Evolutionary conservation across 306 rosid species (phyloP).

Genomic region (Neltuma alba): DNA sequence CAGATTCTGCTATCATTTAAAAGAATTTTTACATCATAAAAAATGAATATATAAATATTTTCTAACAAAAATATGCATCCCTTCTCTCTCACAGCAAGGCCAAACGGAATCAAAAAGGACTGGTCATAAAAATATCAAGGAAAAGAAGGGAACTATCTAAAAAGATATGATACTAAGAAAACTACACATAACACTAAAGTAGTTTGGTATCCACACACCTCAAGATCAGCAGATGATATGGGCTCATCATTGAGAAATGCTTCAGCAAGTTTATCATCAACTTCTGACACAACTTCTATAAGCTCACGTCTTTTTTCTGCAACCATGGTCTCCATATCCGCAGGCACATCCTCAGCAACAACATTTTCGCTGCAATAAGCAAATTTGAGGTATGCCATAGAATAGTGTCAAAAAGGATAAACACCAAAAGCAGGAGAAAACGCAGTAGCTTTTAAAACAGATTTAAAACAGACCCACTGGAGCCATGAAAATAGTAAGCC

Average conservation of each 20-base stretch:
- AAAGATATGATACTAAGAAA: slow-evolving; percentile 8
- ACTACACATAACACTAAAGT: slow-evolving; percentile 1
- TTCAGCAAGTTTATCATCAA: slow-evolving; percentile 96
- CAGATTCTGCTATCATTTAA: neutral
- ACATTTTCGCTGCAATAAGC: slow-evolving; percentile 68
- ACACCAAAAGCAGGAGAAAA: neutral
- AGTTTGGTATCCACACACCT: slow-evolving; percentile 52
- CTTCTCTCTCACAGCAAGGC: neutral
- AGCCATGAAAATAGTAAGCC: slow-evolving; percentile 84
- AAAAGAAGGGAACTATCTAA: slow-evolving; percentile 1
- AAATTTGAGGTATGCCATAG: slow-evolving; percentile 25
- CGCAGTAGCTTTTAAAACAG: slow-evolving; percentile 38
- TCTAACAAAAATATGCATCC: neutral
- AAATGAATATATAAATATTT: neutral
- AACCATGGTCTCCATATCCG: slow-evolving; percentile 76
- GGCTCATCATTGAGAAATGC: slow-evolving; percentile 86
- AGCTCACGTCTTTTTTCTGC: slow-evolving; percentile 91
- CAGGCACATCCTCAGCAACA: slow-evolving; percentile 74
- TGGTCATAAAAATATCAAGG: slow-evolving; percentile 23
- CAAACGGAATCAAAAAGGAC: neutral
- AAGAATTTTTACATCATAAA: neutral
- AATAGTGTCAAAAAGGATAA: slow-evolving; percentile 10
- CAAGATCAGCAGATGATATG: slow-evolving; percentile 79
- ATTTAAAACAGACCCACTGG: slow-evolving; percentile 76
- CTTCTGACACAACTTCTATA: slow-evolving; percentile 90